Evolutionary conservation across 2,329 filamentous ascomycete species (phyloP).

Genomic region (Aspergillus viridinutans): DNA sequence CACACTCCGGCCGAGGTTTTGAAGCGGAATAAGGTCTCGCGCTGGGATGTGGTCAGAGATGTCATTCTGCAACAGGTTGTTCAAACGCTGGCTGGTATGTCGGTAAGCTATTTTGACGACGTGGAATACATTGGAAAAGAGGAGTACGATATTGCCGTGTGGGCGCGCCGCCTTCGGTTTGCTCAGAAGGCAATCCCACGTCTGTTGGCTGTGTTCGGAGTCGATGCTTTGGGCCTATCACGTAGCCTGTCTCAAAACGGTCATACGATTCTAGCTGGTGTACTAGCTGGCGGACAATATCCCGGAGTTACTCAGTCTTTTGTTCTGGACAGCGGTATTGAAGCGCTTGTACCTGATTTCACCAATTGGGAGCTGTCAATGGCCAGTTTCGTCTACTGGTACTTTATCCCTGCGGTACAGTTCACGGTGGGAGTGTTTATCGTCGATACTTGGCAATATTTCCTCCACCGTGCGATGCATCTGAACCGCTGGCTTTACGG

Average conservation of each 20-base stretch:
- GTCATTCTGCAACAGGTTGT: conserved; percentile 89
- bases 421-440: conserved; percentile 69
- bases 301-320: conserved; percentile 62
- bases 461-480: conserved; percentile 94
- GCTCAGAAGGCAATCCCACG: conserved; percentile 73
- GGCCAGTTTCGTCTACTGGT: conserved; percentile 76
- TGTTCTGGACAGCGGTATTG: conserved; percentile 48
- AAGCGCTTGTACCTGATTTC: conserved; percentile 63
- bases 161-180: conserved; percentile 77
- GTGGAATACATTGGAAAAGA: conserved; percentile 71
- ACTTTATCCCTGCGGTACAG: conserved; percentile 70
- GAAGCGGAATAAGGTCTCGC: conserved; percentile 79
- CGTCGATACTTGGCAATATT: conserved; percentile 98
- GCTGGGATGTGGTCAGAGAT: conserved; percentile 82
- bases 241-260: conserved; percentile 64
- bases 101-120: conserved; percentile 68
- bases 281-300: conserved; percentile 75
- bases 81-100: conserved; percentile 68
- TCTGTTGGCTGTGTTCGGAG: conserved; percentile 65
- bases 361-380: conserved; percentile 73
- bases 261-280: conserved; percentile 70
- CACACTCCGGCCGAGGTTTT: conserved; percentile 91
- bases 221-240: conserved; percentile 72
- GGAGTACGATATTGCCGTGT: conserved; percentile 81
- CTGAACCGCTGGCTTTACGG: conserved; percentile 96